phyloP scores from a whole-genome alignment of 345 rosid genomes.

The Ricinus communis region DNA sequence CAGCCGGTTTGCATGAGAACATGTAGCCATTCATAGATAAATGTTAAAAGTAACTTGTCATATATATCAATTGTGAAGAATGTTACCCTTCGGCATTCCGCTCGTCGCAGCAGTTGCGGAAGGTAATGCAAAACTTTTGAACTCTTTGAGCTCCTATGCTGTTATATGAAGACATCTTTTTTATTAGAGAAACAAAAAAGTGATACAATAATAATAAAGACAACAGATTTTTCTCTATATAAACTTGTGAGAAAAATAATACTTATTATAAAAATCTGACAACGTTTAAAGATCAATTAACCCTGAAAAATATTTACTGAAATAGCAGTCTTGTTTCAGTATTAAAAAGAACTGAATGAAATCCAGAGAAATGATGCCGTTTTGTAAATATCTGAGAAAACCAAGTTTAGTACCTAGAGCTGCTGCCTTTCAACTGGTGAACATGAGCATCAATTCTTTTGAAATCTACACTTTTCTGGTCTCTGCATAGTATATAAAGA shows the following conservation, averaged over 20 bases:
- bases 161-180: conserved; percentile 19
- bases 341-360: too few relatives aligned
- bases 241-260: too few relatives aligned
- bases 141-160: conserved; percentile 66
- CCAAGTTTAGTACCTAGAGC: conserved; percentile 61
- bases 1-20: conserved; percentile 11
- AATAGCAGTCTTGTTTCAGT: too few relatives aligned
- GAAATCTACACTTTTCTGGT: conserved; percentile 43
- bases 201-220: too few relatives aligned
- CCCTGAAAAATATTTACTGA: too few relatives aligned
- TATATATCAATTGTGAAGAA: background rate
- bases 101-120: conserved; percentile 48
- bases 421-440: conserved; percentile 65
- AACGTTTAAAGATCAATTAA: too few relatives aligned
- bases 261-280: too few relatives aligned
- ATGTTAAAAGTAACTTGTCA: background rate
- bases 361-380: too few relatives aligned
- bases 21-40: background rate
- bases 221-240: too few relatives aligned
- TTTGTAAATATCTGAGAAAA: too few relatives aligned
- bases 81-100: conserved; percentile 50
- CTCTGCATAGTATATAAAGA: conserved; percentile 22
- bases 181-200: too few relatives aligned
- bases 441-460: conserved; percentile 46
- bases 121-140: conserved; percentile 46